These are phyloP conservation scores for Astrothelium macrocarpum DNA, from an alignment of 495 filamentous ascomycete genomes.

Conservation along the genomic window DNA sequence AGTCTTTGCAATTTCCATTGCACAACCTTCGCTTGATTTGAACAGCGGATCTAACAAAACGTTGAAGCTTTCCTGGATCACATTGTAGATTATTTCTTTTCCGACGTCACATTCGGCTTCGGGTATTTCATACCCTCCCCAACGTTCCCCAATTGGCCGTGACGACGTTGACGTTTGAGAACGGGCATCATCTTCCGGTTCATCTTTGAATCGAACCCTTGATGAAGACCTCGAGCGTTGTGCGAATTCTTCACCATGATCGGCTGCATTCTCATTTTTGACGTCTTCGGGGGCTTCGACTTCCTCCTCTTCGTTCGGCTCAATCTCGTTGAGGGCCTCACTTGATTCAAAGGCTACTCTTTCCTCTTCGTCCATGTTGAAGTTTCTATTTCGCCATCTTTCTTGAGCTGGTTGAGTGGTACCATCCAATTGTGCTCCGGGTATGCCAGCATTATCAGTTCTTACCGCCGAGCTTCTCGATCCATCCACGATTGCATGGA, in stretches of 20 bases:
- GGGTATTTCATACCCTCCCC: slow-evolving; percentile 74
- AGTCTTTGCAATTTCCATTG: slow-evolving; percentile 57
- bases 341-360: slow-evolving; percentile 48
- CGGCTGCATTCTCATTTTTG: slow-evolving; percentile 17
- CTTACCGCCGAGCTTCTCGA: slow-evolving; percentile 1
- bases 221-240: slow-evolving; percentile 73
- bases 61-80: slow-evolving; percentile 83
- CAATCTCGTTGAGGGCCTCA: slow-evolving; percentile 32
- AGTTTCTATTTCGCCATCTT: slow-evolving; percentile 61
- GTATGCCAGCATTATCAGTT: slow-evolving; percentile 36
- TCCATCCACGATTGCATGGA: slow-evolving; percentile 15
- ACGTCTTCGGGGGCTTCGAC: slow-evolving; percentile 25
- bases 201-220: slow-evolving; percentile 75
- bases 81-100: slow-evolving; percentile 81
- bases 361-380: slow-evolving; percentile 76
- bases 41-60: slow-evolving; percentile 84
- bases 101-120: slow-evolving; percentile 73
- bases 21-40: slow-evolving; percentile 65
- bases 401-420: slow-evolving; percentile 53
- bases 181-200: slow-evolving; percentile 60
- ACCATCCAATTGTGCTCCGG: slow-evolving; percentile 30
- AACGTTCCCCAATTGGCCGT: slow-evolving; percentile 59
- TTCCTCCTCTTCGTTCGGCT: slow-evolving; percentile 49
- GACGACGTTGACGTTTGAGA: slow-evolving; percentile 77
- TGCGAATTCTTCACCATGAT: slow-evolving; percentile 21